Conservation (phyloP, 2,329 filamentous ascomycete genomes). For the Xylariaceae sp. region DNA sequence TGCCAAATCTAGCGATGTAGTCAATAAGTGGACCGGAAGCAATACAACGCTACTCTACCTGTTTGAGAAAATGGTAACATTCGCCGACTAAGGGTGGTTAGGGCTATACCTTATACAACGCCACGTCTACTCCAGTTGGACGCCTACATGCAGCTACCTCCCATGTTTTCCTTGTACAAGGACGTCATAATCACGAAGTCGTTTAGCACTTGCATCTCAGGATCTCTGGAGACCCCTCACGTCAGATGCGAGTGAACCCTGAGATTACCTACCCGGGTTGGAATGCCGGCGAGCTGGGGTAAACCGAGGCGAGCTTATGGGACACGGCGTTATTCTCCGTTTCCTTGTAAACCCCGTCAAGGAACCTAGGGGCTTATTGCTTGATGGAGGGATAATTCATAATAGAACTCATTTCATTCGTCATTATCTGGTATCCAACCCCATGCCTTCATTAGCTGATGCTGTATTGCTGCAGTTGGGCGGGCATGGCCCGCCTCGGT, state of each 20-base stretch:
- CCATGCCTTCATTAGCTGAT: conserved; percentile 53
- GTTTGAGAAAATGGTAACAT: background rate
- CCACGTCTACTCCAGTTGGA: background rate
- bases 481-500: conserved; percentile 56
- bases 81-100: background rate
- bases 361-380: conserved; percentile 5
- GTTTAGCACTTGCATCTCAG: conserved; percentile 9
- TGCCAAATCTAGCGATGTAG: conserved; percentile 11
- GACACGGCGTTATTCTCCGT: background rate
- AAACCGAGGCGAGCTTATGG: conserved; percentile 10
- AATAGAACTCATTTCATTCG: conserved; percentile 15
- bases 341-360: background rate
- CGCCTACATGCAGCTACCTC: background rate
- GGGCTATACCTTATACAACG: background rate
- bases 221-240: conserved; percentile 7
- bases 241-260: background rate
- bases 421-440: conserved; percentile 42
- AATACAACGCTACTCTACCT: background rate
- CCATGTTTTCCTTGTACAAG: background rate
- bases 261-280: background rate
- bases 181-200: conserved; percentile 13
- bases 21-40: background rate
- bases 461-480: conserved; percentile 52
- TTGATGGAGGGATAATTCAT: background rate
- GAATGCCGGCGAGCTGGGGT: conserved; percentile 2